These are phyloP conservation scores for Echeveria elegans DNA, from an alignment of 164 flowering plant species.

Conservation along the genomic window DNA sequence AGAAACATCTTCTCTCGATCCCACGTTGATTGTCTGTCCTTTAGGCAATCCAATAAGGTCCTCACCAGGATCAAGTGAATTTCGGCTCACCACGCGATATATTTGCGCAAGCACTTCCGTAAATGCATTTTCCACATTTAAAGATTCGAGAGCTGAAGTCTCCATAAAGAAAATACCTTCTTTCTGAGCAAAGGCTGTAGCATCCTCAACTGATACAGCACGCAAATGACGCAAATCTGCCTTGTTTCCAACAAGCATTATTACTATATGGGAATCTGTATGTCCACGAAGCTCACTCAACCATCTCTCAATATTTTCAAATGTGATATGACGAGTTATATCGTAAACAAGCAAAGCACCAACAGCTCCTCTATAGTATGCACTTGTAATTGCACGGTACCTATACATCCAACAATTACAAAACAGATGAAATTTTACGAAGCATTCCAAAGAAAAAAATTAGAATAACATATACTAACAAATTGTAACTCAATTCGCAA, in stretches of 20 bases:
- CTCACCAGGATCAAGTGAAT: conserved; percentile 50
- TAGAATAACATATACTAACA: no score
- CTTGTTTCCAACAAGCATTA: conserved; percentile 70
- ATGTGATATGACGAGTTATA: conserved; percentile 59
- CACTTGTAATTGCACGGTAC: conserved; percentile 73
- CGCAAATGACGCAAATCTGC: conserved; percentile 58
- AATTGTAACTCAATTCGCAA: no score
- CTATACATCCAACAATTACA: conserved; percentile 14
- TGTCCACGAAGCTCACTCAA: conserved; percentile 65
- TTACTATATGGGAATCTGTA: conserved; percentile 58
- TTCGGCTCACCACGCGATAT: conserved; percentile 47
- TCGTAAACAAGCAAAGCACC: conserved; percentile 65
- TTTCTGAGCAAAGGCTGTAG: conserved; percentile 45
- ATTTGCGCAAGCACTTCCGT: conserved; percentile 64
- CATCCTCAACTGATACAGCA: conserved; percentile 59
- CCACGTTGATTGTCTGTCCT: conserved; percentile 55
- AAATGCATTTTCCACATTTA: conserved; percentile 60
- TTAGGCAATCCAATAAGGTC: conserved; percentile 52
- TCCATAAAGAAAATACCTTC: conserved; percentile 59
- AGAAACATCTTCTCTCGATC: conserved; percentile 54
- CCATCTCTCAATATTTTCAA: conserved; percentile 74
- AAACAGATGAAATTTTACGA: no score
- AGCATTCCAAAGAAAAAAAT: no score
- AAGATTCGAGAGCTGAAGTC: conserved; percentile 61
- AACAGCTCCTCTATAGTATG: conserved; percentile 70